phyloP scores from a whole-genome alignment of 768 basidiomycete genomes.

The Panus rudis region DNA sequence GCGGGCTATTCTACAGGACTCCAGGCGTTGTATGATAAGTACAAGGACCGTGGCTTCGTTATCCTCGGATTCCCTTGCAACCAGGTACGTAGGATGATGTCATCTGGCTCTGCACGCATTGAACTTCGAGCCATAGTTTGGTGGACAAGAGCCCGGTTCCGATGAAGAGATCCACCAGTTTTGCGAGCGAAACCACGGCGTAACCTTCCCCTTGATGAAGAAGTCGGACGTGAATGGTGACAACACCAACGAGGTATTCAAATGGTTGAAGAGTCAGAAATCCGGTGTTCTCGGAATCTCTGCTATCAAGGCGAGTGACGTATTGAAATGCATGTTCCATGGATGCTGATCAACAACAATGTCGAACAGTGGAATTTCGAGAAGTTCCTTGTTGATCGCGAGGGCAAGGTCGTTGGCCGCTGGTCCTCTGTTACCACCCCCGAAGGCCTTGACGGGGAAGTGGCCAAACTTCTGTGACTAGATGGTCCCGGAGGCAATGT shows the following conservation, averaged over 20 bases:
- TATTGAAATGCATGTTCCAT: slow-evolving; percentile 1
- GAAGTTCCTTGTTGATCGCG: slow-evolving; percentile 77
- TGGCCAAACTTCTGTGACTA: slow-evolving; percentile 51
- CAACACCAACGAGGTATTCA: slow-evolving; percentile 74
- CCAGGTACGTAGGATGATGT: slow-evolving; percentile 40
- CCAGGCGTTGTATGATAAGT: slow-evolving; percentile 73
- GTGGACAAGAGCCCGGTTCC: slow-evolving; percentile 76
- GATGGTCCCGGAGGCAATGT: too few relatives aligned
- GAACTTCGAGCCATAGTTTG: slow-evolving; percentile 47
- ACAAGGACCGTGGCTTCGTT: slow-evolving; percentile 67
- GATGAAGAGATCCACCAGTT: slow-evolving; percentile 71
- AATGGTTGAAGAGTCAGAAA: slow-evolving; percentile 80
- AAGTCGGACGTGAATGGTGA: slow-evolving; percentile 93
- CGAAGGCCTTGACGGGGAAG: slow-evolving; percentile 49
- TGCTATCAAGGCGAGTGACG: slow-evolving; percentile 59
- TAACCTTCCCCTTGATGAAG: slow-evolving; percentile 85
- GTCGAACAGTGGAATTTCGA: slow-evolving; percentile 80
- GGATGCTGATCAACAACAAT: neutral
- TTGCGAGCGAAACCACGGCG: slow-evolving; percentile 79
- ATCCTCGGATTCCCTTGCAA: slow-evolving; percentile 92
- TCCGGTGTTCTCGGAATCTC: slow-evolving; percentile 62
- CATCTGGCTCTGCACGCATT: neutral
- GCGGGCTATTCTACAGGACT: slow-evolving; percentile 42
- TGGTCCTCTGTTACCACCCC: slow-evolving; percentile 78
- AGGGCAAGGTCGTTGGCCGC: slow-evolving; percentile 66